These are phyloP conservation scores for Penicillium janthinellum DNA, from an alignment of 2,329 filamentous ascomycete genomes.

Conservation along the genomic window DNA sequence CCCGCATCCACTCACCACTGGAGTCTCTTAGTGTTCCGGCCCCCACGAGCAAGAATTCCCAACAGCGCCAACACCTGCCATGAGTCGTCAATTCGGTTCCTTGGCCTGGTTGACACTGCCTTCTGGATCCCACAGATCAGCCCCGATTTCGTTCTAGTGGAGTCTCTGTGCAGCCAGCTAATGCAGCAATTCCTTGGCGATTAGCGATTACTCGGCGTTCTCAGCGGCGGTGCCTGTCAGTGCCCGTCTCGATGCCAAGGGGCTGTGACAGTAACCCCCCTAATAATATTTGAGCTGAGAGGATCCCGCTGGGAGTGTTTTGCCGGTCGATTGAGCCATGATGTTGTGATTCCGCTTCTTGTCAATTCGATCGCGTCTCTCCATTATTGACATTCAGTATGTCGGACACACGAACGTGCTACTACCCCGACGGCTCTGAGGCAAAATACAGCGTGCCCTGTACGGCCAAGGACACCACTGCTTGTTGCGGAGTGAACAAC, in stretches of 20 bases:
- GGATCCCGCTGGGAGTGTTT: too few relatives aligned
- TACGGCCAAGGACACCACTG: conserved; percentile 25
- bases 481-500: conserved; percentile 28
- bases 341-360: not conserved
- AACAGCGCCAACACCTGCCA: not conserved
- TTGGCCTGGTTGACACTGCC: not conserved
- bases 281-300: not conserved
- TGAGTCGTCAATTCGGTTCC: not conserved
- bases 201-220: not conserved
- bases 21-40: not conserved
- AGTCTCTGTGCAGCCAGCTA: not conserved
- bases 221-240: not conserved
- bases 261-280: not conserved
- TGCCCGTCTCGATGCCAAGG: not conserved
- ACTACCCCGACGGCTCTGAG: conserved; percentile 28
- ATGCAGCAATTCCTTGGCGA: not conserved
- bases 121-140: not conserved
- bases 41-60: not conserved
- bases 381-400: conserved; percentile 2
- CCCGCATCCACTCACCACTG: not conserved
- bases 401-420: conserved; percentile 26
- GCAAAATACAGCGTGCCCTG: conserved; percentile 29
- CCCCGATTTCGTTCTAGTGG: not conserved
- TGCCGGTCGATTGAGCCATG: not conserved
- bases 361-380: not conserved